phyloP scores from a whole-genome alignment of 805 yeast species.

The Yamadazyma ubonensis region DNA sequence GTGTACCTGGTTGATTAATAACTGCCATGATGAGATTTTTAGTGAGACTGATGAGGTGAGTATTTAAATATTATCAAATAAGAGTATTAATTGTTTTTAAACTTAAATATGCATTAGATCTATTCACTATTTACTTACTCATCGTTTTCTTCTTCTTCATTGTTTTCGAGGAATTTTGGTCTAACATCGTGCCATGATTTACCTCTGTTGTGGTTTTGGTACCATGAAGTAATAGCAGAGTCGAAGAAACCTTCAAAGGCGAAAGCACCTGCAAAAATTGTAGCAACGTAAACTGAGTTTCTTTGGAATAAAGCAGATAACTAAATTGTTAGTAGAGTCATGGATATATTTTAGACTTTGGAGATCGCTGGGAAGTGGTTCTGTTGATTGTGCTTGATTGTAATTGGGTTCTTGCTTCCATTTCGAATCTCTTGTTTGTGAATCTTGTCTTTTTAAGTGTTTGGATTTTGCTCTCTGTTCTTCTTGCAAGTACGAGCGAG shows the following conservation, averaged over 20 bases:
- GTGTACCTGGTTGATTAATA: slow-evolving; percentile 86
- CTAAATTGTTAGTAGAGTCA: slow-evolving; percentile 17
- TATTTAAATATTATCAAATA: neutral
- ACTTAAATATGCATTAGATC: slow-evolving; percentile 9
- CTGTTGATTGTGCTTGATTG: no score
- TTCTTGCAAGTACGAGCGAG: no score
- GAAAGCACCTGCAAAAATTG: slow-evolving; percentile 81
- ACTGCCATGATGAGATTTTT: slow-evolving; percentile 29
- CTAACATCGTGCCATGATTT: slow-evolving; percentile 84
- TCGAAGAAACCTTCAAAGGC: slow-evolving; percentile 80
- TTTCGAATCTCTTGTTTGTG: no score
- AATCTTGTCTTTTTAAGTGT: no score
- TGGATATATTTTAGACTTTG: no score
- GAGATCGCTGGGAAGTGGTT: neutral
- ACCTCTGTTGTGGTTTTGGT: slow-evolving; percentile 77
- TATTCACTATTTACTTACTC: slow-evolving; percentile 19
- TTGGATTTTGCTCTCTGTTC: no score
- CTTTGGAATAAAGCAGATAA: slow-evolving; percentile 60
- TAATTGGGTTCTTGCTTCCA: no score
- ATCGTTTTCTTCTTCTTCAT: slow-evolving; percentile 60
- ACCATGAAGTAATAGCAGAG: slow-evolving; percentile 63
- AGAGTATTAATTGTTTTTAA: no score
- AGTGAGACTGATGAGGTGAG: slow-evolving; percentile 4
- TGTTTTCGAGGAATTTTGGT: slow-evolving; percentile 53
- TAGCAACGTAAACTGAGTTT: slow-evolving; percentile 83